A percentile compares a stretch with the other conserved stretches of the same genome.
Evolutionary conservation across 306 rosid species (phyloP).

Genomic region (Albizia julibrissin): DNA sequence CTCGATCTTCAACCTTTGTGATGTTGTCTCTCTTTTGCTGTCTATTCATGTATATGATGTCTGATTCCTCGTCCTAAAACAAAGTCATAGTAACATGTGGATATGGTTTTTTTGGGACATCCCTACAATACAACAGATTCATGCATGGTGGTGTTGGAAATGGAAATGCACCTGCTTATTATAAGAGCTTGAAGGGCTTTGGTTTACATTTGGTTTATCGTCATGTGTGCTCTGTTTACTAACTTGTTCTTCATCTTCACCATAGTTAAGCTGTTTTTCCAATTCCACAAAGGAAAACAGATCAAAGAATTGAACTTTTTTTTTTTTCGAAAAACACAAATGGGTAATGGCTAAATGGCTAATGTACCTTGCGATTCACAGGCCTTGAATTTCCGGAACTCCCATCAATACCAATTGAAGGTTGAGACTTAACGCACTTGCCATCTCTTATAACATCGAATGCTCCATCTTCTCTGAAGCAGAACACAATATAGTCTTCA

Average conservation of each 20-base stretch:
- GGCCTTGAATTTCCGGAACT: slow-evolving; percentile 42
- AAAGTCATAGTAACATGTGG: background rate
- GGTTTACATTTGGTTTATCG: slow-evolving; percentile 39
- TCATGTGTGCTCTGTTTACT: slow-evolving; percentile 30
- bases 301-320: slow-evolving; percentile 2
- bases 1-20: slow-evolving; percentile 24
- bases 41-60: slow-evolving; percentile 10
- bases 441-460: slow-evolving; percentile 53
- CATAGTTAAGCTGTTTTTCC: slow-evolving; percentile 50
- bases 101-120: background rate
- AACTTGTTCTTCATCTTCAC: slow-evolving; percentile 32
- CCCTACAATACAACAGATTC: background rate
- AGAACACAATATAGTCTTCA: slow-evolving; percentile 66
- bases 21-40: slow-evolving; percentile 22
- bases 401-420: slow-evolving; percentile 20
- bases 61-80: slow-evolving; percentile 43
- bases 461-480: slow-evolving; percentile 58
- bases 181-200: slow-evolving; percentile 24
- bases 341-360: background rate
- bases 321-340: background rate
- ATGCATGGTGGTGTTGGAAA: background rate
- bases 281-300: background rate
- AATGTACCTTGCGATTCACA: slow-evolving; percentile 56
- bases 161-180: slow-evolving; percentile 31
- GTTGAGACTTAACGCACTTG: slow-evolving; percentile 30